phyloP scores from a whole-genome alignment of 2,329 filamentous ascomycete species.

The Cytospora mali region DNA sequence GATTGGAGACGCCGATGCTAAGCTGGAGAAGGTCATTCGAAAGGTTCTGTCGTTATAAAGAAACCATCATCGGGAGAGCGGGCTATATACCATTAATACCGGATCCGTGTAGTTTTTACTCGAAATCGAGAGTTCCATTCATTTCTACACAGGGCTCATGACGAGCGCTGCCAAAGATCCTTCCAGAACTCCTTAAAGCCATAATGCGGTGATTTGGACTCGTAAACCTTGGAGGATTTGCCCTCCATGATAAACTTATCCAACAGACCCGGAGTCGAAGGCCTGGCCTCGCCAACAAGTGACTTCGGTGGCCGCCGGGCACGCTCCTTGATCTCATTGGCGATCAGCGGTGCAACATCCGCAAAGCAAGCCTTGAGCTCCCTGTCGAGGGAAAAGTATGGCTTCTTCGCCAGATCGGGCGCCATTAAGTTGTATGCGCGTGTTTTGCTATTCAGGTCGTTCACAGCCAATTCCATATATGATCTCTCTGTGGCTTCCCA shows the following conservation, averaged over 20 bases:
- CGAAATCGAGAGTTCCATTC: neutral
- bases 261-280: slow-evolving; percentile 55
- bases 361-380: slow-evolving; percentile 82
- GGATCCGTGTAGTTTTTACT: neutral
- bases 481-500: slow-evolving; percentile 75
- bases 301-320: slow-evolving; percentile 52
- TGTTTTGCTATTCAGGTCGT: slow-evolving; percentile 76
- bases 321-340: slow-evolving; percentile 71
- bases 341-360: slow-evolving; percentile 78
- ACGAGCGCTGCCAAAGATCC: slow-evolving; percentile 64
- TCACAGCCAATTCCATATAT: slow-evolving; percentile 77
- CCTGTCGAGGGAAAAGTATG: slow-evolving; percentile 81
- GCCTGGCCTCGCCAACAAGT: slow-evolving; percentile 45
- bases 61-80: neutral
- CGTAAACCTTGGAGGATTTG: slow-evolving; percentile 65
- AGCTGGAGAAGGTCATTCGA: slow-evolving; percentile 32
- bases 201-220: slow-evolving; percentile 75
- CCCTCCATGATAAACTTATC: slow-evolving; percentile 59
- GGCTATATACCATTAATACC: neutral
- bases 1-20: slow-evolving; percentile 27
- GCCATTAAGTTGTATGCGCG: slow-evolving; percentile 95
- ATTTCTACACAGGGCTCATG: neutral
- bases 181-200: slow-evolving; percentile 89
- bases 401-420: slow-evolving; percentile 87
- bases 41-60: slow-evolving; percentile 27